Evolutionary conservation across 352 stramenopile species (phyloP).

Genomic region (Globisporangium abappressorium): DNA sequence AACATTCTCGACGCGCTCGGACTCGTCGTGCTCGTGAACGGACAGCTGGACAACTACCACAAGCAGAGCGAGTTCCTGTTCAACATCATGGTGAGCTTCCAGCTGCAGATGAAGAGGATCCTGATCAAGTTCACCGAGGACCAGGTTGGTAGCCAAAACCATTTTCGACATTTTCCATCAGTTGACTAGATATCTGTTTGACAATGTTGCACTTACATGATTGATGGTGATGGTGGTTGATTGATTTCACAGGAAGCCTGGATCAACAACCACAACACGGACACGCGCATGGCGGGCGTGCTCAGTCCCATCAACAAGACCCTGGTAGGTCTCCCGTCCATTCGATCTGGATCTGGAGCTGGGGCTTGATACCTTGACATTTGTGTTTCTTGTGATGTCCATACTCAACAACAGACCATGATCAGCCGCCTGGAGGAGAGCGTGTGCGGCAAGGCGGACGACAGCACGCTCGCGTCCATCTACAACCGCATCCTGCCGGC

Average conservation of each 20-base stretch:
- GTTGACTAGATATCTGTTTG: neutral
- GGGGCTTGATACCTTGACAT: neutral
- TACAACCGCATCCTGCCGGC: slow-evolving; percentile 63
- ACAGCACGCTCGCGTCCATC: slow-evolving; percentile 56
- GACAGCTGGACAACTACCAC: slow-evolving; percentile 38
- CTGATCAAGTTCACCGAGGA: slow-evolving; percentile 82
- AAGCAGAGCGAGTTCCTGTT: slow-evolving; percentile 62
- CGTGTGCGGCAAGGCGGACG: slow-evolving; percentile 50
- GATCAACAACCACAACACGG: slow-evolving; percentile 61
- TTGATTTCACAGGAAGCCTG: slow-evolving; percentile 40
- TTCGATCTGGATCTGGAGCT: neutral
- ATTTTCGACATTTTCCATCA: neutral
- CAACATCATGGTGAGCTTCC: slow-evolving; percentile 69
- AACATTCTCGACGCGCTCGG: slow-evolving; percentile 70
- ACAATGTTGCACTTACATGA: neutral
- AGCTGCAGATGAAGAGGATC: slow-evolving; percentile 75
- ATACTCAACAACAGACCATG: slow-evolving; percentile 32
- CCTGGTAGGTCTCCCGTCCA: slow-evolving; percentile 27
- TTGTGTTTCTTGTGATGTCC: neutral
- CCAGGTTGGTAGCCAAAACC: slow-evolving; percentile 26
- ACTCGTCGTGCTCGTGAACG: slow-evolving; percentile 52
- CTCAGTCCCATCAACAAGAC: slow-evolving; percentile 65
- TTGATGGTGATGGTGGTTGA: no score
- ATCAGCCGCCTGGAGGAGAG: slow-evolving; percentile 60
- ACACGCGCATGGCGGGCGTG: slow-evolving; percentile 72